Base-by-base conservation (phyloP, 805 yeast genomes). In the Metschnikowia santaceciliae region DNA sequence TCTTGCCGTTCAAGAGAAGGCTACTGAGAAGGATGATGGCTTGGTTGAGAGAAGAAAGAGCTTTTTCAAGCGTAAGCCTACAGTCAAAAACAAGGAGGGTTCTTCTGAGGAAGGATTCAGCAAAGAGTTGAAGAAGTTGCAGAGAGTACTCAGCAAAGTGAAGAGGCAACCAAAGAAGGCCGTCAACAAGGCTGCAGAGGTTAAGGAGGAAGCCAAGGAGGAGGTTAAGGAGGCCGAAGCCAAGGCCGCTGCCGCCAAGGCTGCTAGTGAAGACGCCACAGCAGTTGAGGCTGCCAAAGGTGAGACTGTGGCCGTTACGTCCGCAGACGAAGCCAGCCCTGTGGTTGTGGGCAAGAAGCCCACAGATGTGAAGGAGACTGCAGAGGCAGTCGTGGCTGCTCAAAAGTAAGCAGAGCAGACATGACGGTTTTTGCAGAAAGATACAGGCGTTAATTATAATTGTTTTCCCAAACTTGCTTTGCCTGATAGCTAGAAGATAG, bases 21-120 rank as follows among this genome's bases (percentile, higher is more conserved):
- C 64, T 26, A 53, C 61, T 53, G 67, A 61, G 42, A 70, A 64
- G 42, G 30, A 15, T 45, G 41, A 42, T 8, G 17, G 33, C 10
- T 42, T 40, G 39, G 48, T 50, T 47, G 47, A 49, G 33, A 53
- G 51, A 26, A 49, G 51, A 19, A 47, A 32, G 32, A 43, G 53
- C 35, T 50, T 52, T 43, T 49, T 52, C 33, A 52, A 47, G 36
- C 43, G 41, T 14, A 42, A 33, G 19, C 46, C 46, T 6, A 20
- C 32, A 3, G 14, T 32, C n/a, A 35, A 23, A 34, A 35, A 23
- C 13, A 35, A 35, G 32, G 39, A 22, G 15, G 15, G 39, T 22
- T 15, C 40, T 17, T 6, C 32, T 4, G 34, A 35, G 7, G 47
- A 44, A n/a, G 47, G 47, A 3, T 5, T 17, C n/a, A 13, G 34